These are phyloP conservation scores for Neurospora sp. DNA, from an alignment of 495 filamentous ascomycete genomes.

Conservation along the genomic window DNA sequence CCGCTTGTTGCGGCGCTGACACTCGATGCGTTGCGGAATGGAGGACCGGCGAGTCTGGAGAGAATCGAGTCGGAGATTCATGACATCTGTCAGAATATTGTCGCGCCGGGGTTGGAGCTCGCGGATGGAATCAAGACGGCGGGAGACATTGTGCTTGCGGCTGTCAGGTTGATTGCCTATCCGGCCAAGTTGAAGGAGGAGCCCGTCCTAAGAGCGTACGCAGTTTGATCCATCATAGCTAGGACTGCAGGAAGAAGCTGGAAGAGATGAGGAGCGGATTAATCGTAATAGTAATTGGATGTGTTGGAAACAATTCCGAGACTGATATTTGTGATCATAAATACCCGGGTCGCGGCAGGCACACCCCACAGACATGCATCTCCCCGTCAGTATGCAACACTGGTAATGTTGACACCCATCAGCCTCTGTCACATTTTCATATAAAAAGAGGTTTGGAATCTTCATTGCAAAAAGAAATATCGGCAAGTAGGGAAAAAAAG, in stretches of 20 bases:
- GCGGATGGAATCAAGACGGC: neutral
- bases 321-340: neutral
- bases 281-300: neutral
- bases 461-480: neutral
- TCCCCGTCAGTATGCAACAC: neutral
- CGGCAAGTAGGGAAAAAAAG: neutral
- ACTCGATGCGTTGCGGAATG: slow-evolving; percentile 33
- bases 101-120: neutral
- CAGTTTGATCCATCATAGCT: neutral
- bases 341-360: neutral
- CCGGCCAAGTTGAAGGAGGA: neutral
- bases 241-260: neutral
- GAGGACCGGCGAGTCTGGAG: slow-evolving; percentile 18
- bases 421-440: neutral
- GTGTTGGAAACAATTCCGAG: neutral
- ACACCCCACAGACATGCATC: neutral
- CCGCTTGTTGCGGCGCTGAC: slow-evolving; percentile 33
- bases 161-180: neutral
- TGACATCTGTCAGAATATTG: neutral
- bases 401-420: neutral
- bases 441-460: neutral
- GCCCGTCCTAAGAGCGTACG: neutral
- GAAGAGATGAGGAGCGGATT: neutral
- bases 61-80: neutral
- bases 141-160: neutral